Conservation (phyloP, 345 rosid species). For the Geranium brycei region DNA sequence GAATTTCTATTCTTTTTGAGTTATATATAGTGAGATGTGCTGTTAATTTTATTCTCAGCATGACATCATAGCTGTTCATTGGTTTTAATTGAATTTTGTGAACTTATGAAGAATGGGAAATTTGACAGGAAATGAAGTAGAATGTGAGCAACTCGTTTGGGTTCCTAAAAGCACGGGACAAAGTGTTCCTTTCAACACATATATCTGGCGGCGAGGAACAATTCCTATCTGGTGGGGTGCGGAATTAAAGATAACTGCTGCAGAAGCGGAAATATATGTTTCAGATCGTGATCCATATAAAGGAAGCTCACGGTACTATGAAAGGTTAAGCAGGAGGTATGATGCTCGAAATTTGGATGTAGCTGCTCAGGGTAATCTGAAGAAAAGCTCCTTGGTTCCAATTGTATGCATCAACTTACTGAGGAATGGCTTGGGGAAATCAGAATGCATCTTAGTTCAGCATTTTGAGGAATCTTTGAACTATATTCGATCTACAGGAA, state of each 20-base stretch:
- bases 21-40: neutral
- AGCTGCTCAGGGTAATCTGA: constrained; percentile 44
- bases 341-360: constrained; percentile 54
- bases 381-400: constrained; percentile 62
- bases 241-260: constrained; percentile 76
- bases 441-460: constrained; percentile 48
- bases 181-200: constrained; percentile 72
- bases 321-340: constrained; percentile 74
- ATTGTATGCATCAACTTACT: constrained; percentile 79
- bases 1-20: no score
- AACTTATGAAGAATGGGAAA: constrained; percentile 18
- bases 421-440: constrained; percentile 20
- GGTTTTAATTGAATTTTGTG: constrained; percentile 14
- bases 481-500: constrained; percentile 49
- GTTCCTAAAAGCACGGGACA: constrained; percentile 61
- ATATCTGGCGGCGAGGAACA: constrained; percentile 92
- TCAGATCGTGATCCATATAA: constrained; percentile 76
- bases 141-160: constrained; percentile 97
- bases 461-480: constrained; percentile 83
- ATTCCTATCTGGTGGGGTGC: constrained; percentile 99
- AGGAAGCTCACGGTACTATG: constrained; percentile 78
- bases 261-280: constrained; percentile 96
- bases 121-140: constrained; percentile 90
- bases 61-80: constrained; percentile 4
- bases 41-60: constrained; percentile 1